These are phyloP conservation scores for Candida coleopterorum DNA, from an alignment of 805 yeast genomes.

Conservation along the genomic window DNA sequence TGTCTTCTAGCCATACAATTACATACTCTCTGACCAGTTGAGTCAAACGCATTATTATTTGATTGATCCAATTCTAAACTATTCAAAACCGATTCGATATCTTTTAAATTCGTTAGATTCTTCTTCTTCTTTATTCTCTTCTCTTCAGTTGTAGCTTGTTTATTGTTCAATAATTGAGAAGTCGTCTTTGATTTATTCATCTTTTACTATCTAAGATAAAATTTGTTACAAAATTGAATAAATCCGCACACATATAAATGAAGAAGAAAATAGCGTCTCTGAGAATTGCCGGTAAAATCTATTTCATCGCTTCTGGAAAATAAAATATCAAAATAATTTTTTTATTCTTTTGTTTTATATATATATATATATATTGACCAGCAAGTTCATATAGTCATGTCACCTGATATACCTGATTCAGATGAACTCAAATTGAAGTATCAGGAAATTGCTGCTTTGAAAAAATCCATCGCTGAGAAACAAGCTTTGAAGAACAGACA, in stretches of 20 bases:
- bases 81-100: constrained; percentile 58
- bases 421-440: constrained; percentile 21
- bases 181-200: constrained; percentile 32
- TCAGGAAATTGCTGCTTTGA: constrained; percentile 26
- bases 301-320: no score
- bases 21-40: constrained; percentile 39
- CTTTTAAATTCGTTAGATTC: constrained; percentile 54
- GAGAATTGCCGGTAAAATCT: no score
- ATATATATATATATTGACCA: background rate
- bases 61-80: constrained; percentile 38
- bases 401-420: constrained; percentile 3
- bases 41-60: constrained; percentile 4
- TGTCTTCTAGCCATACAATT: constrained; percentile 86
- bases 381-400: constrained; percentile 1
- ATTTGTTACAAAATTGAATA: no score
- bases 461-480: constrained; percentile 22
- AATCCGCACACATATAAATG: background rate
- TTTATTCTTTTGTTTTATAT: background rate
- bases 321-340: constrained; percentile 1
- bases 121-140: constrained; percentile 37
- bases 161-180: constrained; percentile 42
- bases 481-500: constrained; percentile 7
- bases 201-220: no score
- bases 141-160: constrained; percentile 15
- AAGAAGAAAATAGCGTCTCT: no score